Evolutionary conservation across 129 eudicot genomes (phyloP), one percentile per base, ranked within the genome.

Genomic region (Helianthus annuus): DNA sequence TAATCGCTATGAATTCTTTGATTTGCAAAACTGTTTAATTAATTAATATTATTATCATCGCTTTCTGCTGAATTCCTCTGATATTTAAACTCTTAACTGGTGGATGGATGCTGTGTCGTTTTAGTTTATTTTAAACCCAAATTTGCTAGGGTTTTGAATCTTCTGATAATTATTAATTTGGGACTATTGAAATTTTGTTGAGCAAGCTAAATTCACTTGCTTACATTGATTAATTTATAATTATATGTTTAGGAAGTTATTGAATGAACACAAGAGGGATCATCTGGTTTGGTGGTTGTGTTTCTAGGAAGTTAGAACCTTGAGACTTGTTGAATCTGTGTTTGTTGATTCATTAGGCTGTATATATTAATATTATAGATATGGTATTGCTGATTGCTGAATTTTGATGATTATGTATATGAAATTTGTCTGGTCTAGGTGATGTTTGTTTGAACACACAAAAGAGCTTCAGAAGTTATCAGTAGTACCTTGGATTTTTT

Each of bases 11-110:
- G 40, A 76, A 19, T 76, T 48, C 34, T 45, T 68, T 46, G 61
- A 76, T 76, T 48, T 58, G 52, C 4, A 39, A 72, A 61, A 15
- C 61, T 15, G 16, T 72, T 72, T 72, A 34, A 48, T 72, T 72
- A 34, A 48, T 1, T 27, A 0, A 27, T 27, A 27, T 13, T 70
- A 6, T 40, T 42, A 40, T 57, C 9, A 40, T 57, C 9, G 13
- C 56, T 71, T 53, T 53, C 14, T 67, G 76, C 64, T 60, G 58
- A 72, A 60, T 36, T 59, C 19, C 8, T 40, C 55, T 49, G 42
- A 44, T 11, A 44, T 40, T 53, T 24, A 2, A 45, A 24, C 55
- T n/a, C 45, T 75, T 53, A 55, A 12, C 27, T 46, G n/a, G n/a
- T n/a, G n/a, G 13, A 19, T 34, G 22, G 54, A 34, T 45, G 6